Conservation (phyloP, 202 grass and related monocot species). For the Saccharum hybrid region DNA sequence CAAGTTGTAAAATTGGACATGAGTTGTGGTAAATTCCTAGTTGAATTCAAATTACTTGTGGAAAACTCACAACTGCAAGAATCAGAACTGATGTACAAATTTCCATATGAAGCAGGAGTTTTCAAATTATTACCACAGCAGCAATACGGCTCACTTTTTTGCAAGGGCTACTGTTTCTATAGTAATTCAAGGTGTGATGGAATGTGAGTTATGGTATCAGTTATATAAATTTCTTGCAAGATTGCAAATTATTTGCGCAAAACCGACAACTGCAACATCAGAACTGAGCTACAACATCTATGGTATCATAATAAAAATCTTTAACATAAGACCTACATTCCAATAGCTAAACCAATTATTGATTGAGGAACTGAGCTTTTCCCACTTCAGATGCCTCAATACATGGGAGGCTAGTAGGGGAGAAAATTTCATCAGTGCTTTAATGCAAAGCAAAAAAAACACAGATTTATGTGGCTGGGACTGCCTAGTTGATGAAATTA, state of each 20-base stretch:
- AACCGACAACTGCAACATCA: neutral
- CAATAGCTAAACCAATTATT: conserved; percentile 4
- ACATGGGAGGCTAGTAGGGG: neutral
- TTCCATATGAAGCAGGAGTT: neutral
- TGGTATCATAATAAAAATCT: neutral
- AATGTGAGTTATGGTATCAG: neutral
- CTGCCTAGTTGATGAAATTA: conserved; percentile 15
- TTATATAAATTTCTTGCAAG: neutral
- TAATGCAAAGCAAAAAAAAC: neutral
- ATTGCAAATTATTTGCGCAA: neutral
- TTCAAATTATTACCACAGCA: neutral
- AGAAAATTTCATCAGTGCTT: neutral
- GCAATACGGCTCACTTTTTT: neutral
- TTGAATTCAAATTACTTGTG: neutral
- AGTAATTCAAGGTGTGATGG: neutral
- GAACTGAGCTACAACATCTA: neutral
- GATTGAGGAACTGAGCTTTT: neutral
- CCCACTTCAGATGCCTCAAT: neutral
- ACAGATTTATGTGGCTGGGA: neutral
- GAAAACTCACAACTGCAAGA: neutral
- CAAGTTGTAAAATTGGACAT: neutral
- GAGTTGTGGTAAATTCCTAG: neutral
- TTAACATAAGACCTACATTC: neutral
- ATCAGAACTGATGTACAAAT: neutral
- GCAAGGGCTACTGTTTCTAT: neutral